Percentiles rank a stretch among this genome's conserved stretches.
These are phyloP conservation scores for Lactifluus piperatus DNA, from an alignment of 768 basidiomycete species.

Conservation along the genomic window DNA sequence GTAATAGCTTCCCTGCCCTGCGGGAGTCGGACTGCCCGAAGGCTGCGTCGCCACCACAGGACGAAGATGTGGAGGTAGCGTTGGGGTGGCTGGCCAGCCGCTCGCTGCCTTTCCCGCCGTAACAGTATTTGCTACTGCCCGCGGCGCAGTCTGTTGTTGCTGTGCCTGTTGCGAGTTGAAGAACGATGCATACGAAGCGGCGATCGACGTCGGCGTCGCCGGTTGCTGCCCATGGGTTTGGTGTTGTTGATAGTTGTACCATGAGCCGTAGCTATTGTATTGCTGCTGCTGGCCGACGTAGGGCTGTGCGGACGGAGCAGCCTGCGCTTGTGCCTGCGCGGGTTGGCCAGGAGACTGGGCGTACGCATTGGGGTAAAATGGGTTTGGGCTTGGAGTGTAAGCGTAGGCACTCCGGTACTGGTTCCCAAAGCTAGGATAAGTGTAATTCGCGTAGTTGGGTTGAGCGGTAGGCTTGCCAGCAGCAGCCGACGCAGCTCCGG, in stretches of 20 bases:
- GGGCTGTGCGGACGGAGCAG: constrained; percentile 31
- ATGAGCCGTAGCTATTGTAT: constrained; percentile 34
- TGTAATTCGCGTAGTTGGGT: constrained; percentile 23
- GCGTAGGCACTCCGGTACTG: constrained; percentile 33
- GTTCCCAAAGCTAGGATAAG: constrained; percentile 24
- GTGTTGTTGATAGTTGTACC: constrained; percentile 37
- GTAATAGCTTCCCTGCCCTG: constrained; percentile 20
- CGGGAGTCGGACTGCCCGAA: constrained; percentile 21
- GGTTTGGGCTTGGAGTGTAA: constrained; percentile 31
- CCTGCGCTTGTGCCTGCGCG: constrained; percentile 17
- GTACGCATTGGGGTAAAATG: constrained; percentile 27
- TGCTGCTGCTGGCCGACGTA: constrained; percentile 31
- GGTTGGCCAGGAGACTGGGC: constrained; percentile 23
- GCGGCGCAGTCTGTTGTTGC: constrained; percentile 23
- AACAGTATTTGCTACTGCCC: constrained; percentile 51
- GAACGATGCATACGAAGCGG: constrained; percentile 36
- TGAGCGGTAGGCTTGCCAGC: constrained; percentile 25
- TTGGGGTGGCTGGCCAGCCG: constrained; percentile 27
- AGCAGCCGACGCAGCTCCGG: constrained; percentile 27
- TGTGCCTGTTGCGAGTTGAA: constrained; percentile 28
- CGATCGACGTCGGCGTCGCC: constrained; percentile 22
- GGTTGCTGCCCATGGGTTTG: constrained; percentile 34
- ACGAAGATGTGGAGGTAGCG: constrained; percentile 36
- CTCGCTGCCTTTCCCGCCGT: constrained; percentile 25
- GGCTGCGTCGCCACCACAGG: constrained; percentile 18